phyloP scores from a whole-genome alignment of 768 basidiomycete species.

The Lentinula raphanica region DNA sequence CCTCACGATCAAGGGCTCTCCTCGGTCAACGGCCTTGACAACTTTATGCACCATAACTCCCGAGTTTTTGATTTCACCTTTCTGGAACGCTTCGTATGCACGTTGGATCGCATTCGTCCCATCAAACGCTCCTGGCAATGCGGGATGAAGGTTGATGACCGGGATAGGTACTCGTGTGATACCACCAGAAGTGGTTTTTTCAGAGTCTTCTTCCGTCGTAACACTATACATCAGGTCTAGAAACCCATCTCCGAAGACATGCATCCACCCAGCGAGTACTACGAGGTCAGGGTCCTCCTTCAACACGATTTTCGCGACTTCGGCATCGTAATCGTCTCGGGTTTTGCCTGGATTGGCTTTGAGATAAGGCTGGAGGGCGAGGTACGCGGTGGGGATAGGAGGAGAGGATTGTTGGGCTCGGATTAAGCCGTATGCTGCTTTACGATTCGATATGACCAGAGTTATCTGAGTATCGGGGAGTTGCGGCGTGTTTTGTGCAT shows the following conservation, averaged over 20 bases:
- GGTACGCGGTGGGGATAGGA: constrained; percentile 75
- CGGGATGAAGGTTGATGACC: constrained; percentile 96
- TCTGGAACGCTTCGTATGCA: constrained; percentile 84
- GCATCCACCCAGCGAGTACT: constrained; percentile 99
- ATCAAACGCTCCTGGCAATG: constrained; percentile 93
- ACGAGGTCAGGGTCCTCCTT: constrained; percentile 71
- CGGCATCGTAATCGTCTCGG: constrained; percentile 79
- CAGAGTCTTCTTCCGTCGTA: constrained; percentile 22
- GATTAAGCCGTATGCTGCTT: constrained; percentile 82
- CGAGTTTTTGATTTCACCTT: constrained; percentile 69
- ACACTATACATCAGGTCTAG: constrained; percentile 57
- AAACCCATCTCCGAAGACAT: constrained; percentile 82
- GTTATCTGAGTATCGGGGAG: constrained; percentile 68
- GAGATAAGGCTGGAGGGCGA: constrained; percentile 81
- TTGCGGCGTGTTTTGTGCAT: constrained; percentile 72
- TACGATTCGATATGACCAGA: constrained; percentile 88
- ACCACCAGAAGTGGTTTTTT: background rate
- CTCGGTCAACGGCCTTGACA: constrained; percentile 88
- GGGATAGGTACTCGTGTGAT: constrained; percentile 43
- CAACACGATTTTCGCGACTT: constrained; percentile 67
- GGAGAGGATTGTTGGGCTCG: constrained; percentile 71
- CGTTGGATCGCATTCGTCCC: constrained; percentile 89
- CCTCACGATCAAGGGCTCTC: constrained; percentile 78
- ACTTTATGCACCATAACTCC: constrained; percentile 95
- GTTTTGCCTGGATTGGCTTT: constrained; percentile 69